Percentiles rank a stretch among this genome's conserved stretches.
Conservation (phyloP, 2,329 filamentous ascomycete genomes). For the Alternaria sp. region DNA sequence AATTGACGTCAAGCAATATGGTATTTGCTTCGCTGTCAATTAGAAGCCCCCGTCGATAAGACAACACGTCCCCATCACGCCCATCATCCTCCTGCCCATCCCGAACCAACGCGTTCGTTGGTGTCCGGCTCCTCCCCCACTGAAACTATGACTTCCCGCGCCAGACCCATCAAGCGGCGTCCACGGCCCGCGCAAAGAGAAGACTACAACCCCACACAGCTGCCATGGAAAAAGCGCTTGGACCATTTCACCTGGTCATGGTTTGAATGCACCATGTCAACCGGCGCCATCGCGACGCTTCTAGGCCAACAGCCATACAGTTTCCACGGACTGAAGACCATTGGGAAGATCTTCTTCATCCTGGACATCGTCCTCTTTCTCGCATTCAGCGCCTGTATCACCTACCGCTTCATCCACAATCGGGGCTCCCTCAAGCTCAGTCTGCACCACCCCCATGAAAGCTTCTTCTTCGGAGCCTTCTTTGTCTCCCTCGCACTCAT, state of each 20-base stretch:
- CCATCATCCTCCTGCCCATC: not conserved
- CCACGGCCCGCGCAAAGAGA: conserved; percentile 10
- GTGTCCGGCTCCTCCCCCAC: not conserved
- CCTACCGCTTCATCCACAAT: conserved; percentile 62
- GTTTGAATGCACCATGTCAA: conserved; percentile 79
- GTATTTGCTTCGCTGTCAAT: conserved; percentile 7
- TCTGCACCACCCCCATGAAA: conserved; percentile 70
- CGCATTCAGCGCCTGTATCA: conserved; percentile 66
- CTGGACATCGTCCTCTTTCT: conserved; percentile 72
- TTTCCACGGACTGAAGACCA: conserved; percentile 69
- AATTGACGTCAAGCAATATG: conserved; percentile 22
- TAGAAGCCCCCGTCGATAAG: not conserved
- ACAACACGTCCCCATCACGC: conserved; percentile 3
- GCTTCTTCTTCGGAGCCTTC: conserved; percentile 75
- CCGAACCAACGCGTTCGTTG: conserved; percentile 2
- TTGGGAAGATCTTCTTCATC: conserved; percentile 72
- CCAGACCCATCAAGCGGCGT: conserved; percentile 17
- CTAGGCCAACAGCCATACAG: conserved; percentile 64
- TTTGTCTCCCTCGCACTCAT: conserved; percentile 66
- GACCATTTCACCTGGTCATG: conserved; percentile 61
- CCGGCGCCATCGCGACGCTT: conserved; percentile 72
- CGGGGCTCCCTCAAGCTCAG: conserved; percentile 62
- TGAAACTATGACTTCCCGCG: conserved; percentile 16
- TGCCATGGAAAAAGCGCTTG: conserved; percentile 33
- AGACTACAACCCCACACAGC: conserved; percentile 18